Conservation (phyloP, 2,329 filamentous ascomycete genomes). For the Chrysoporthe cubensis region DNA sequence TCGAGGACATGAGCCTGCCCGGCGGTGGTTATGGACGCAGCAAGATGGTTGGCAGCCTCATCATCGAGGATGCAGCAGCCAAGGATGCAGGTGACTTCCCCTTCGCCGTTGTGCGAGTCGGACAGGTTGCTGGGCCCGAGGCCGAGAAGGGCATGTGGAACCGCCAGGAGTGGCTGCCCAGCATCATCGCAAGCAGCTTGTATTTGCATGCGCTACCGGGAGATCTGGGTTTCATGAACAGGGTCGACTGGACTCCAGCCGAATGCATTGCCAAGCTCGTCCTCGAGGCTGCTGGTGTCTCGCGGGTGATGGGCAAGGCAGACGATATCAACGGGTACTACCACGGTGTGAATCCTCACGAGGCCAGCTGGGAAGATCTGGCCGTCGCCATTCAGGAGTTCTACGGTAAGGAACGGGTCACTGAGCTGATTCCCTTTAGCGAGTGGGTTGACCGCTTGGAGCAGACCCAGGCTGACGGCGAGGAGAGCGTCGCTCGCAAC, state of each 20-base stretch:
- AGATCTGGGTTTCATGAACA: conserved; percentile 45
- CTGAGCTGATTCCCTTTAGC: conserved; percentile 42
- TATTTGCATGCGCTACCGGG: conserved; percentile 49
- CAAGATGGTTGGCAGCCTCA: conserved; percentile 43
- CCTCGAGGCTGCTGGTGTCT: conserved; percentile 43
- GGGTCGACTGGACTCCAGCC: conserved; percentile 57
- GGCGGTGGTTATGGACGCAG: conserved; percentile 44
- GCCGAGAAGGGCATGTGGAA: conserved; percentile 52
- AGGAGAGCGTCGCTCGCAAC: conserved; percentile 43
- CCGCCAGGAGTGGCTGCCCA: conserved; percentile 57
- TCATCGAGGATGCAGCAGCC: conserved; percentile 43
- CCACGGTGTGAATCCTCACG: conserved; percentile 51
- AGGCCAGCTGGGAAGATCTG: conserved; percentile 44
- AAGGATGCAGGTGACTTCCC: conserved; percentile 39
- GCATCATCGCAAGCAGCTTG: conserved; percentile 49
- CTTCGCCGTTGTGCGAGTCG: conserved; percentile 45
- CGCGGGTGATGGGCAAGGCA: conserved; percentile 24
- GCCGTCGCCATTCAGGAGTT: conserved; percentile 43
- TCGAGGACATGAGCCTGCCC: conserved; percentile 39
- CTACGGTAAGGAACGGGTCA: conserved; percentile 41
- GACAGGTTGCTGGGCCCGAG: conserved; percentile 47
- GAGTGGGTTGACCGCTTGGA: conserved; percentile 50
- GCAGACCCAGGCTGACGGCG: conserved; percentile 40
- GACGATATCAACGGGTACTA: conserved; percentile 44
- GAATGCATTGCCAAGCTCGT: conserved; percentile 49